Base-by-base conservation (phyloP, 1,139 yeast genomes). In the Saccharomycopsis crataegensis region DNA sequence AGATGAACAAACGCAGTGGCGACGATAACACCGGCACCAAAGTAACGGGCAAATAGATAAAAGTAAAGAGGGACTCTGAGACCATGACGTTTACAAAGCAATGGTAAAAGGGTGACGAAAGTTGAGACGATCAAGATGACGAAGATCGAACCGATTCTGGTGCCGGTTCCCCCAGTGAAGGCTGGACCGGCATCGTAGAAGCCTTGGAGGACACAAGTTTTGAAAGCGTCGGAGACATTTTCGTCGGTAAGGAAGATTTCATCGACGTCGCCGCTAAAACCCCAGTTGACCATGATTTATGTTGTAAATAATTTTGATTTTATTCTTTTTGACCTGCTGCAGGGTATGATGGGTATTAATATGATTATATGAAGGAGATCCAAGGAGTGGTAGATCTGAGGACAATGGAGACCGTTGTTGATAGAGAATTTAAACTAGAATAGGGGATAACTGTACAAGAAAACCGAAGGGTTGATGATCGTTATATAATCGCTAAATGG, bases 21-120 rank as follows among this genome's bases (percentile, higher is more conserved):
- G 8, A 89, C 75, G 64, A 90, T 90, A 51, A 90, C 96, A 51
- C 97, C 97, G 1, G 96, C 84, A 58, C 97, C 97, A 66, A 90
- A 89, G 71, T 79, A 87, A 64, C 86, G 87, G 53, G 90, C 86
- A 46, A 83, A 70, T 63, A 86, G 80, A 64, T 81, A 88, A 54
- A 82, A 77, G 79, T 81, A 75, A 16, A 73, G 64, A 2, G 84
- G 90, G 60, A 83, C 63, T 57, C 75, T 70, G 59, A 70, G 71
- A 8, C 77, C 72, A 61, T 71, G 74, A 59, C 68, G 69, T 46
- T 80, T 75, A 4, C 79, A 70, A 36, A 79, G 62, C 5, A 79
- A 62, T 3, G 83, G 83, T 61, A 79, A 71, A 53, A 77, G 70
- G 2, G 82, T 75, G 17, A 83, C 86, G 52, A 80, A 66, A 0